Evolutionary conservation across 2,329 filamentous ascomycete species (phyloP), one percentile per base, ranked within the genome.

Genomic region (Colletotrichum limetticola): DNA sequence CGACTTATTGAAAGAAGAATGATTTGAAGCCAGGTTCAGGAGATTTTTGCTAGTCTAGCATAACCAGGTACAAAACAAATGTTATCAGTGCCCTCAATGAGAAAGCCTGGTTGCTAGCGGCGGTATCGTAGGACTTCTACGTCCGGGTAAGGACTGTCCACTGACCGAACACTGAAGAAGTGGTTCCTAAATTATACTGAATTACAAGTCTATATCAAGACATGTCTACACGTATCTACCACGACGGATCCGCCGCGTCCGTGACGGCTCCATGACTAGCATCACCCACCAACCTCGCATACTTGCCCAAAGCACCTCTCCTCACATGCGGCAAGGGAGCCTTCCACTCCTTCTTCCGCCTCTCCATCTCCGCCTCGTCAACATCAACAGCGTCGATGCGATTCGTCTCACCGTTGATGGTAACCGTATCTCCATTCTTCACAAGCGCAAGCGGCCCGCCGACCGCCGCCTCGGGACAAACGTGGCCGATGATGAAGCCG

Each of bases 401-500:
- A 80, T 98, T 97, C 46, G 85, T 90, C 77, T 94, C 91, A 0
- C 95, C 95, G 80, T 97, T 94, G 78, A 98, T 98, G 4, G 93
- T 95, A 64, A 98, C 91, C 30, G 90, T 83, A 82, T 98, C 96
- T 2, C 94, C 96, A 78, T 97, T 89, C 77, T 86, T 81, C 2
- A 98, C 94, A 6, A 97, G 85, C 0, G 93, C 95, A 79, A 98
- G 95, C 0, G 96, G 95, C 0, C 96, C 96, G 19, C 96, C 96
- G 1, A 93, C 92, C 1, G 94, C 94, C 0, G 96, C 96, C 83
- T 98, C 96, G 2, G 96, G 96, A 3, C 94, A 93, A 16, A 98
- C 94, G 79, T 98, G 95, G 1, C 96, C 96, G 19, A 98, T 94
- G 78, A 98, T 97, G 82, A 98, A 98, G 0, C 95, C 95, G 81